Percentiles rank a stretch among this genome's conserved stretches.
phyloP scores from a whole-genome alignment of 306 rosid species.

The Gynostemma pentaphyllum region DNA sequence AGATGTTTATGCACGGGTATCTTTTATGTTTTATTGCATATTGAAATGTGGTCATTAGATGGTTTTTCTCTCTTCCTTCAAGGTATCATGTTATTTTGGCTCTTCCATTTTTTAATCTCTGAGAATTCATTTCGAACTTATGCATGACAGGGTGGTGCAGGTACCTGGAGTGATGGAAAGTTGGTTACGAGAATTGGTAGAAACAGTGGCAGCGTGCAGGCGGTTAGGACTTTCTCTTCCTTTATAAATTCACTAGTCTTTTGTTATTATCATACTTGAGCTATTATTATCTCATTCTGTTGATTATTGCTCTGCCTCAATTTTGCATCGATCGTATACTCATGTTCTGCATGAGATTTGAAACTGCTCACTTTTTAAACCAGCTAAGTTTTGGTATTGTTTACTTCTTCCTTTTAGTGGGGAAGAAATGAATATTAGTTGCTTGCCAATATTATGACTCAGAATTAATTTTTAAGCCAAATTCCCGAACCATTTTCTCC shows the following conservation, averaged over 20 bases:
- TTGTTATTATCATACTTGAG: neutral
- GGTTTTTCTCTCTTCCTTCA: neutral
- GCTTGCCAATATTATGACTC: neutral
- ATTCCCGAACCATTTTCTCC: neutral
- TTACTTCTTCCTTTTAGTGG: neutral
- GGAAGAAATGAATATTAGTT: neutral
- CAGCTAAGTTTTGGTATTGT: neutral
- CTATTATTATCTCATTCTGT: slow-evolving; percentile 4
- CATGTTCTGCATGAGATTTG: neutral
- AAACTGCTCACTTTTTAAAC: neutral
- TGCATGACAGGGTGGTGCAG: slow-evolving; percentile 99
- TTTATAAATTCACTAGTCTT: neutral
- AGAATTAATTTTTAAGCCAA: neutral
- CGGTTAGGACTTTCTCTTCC: slow-evolving; percentile 34
- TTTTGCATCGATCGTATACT: neutral
- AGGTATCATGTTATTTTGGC: neutral
- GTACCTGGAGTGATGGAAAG: slow-evolving; percentile 99
- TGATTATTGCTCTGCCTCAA: neutral
- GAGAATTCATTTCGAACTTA: slow-evolving; percentile 71
- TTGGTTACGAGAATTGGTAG: slow-evolving; percentile 91
- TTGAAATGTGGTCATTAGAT: neutral
- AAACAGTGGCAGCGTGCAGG: slow-evolving; percentile 82
- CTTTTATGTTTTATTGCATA: neutral
- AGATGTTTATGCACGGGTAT: neutral
- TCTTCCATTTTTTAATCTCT: slow-evolving; percentile 11